phyloP scores from a whole-genome alignment of 2,329 filamentous ascomycete genomes.

The Emmonsiellopsis sp. region DNA sequence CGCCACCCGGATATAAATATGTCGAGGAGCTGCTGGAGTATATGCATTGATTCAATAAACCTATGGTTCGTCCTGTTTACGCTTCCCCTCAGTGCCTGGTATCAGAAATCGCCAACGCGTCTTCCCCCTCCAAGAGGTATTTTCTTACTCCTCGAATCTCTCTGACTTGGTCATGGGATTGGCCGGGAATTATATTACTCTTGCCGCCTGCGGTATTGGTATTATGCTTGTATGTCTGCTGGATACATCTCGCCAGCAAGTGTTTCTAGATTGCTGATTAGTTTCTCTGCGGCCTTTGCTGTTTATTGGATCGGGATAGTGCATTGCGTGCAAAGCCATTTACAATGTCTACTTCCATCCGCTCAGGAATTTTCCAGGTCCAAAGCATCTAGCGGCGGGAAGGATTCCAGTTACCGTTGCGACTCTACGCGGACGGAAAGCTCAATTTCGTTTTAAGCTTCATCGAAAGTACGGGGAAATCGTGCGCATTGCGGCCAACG shows the following conservation, averaged over 20 bases:
- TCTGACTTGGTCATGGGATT: background rate
- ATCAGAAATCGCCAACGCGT: too few relatives aligned
- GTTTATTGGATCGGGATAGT: background rate
- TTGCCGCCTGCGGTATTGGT: background rate
- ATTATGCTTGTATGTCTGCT: background rate
- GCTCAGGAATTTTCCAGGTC: constrained; percentile 16
- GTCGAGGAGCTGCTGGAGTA: too few relatives aligned
- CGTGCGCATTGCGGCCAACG: constrained; percentile 20
- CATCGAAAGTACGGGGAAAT: constrained; percentile 21
- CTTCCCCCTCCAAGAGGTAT: too few relatives aligned
- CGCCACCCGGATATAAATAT: too few relatives aligned
- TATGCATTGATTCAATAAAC: too few relatives aligned
- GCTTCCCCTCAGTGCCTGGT: too few relatives aligned
- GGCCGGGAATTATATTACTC: background rate
- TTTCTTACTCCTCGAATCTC: too few relatives aligned
- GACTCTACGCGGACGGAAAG: constrained; percentile 3
- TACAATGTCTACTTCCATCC: constrained; percentile 19
- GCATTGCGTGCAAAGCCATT: constrained; percentile 6
- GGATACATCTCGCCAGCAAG: background rate
- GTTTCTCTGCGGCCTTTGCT: background rate
- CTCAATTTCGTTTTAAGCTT: constrained; percentile 10
- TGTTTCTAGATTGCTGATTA: background rate
- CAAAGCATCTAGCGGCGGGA: constrained; percentile 11
- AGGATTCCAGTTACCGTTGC: constrained; percentile 6
- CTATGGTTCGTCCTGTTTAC: too few relatives aligned